Evolutionary conservation across 805 yeast species (phyloP).

Genomic region (Cyberlindnera misumaiensis): DNA sequence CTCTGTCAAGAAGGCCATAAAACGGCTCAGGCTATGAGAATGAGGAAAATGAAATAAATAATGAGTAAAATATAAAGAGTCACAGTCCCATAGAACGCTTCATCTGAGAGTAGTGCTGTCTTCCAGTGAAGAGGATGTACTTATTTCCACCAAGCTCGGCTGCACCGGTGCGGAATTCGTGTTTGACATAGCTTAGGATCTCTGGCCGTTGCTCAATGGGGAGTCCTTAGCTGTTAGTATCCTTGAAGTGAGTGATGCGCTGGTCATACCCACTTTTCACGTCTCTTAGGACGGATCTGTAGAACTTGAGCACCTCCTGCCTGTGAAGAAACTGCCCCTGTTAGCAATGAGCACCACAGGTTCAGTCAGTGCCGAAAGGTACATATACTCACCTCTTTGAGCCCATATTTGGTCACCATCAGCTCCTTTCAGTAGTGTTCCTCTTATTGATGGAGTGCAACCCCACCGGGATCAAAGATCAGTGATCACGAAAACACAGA

Average conservation of each 20-base stretch:
- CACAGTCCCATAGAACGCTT: conserved; percentile 7
- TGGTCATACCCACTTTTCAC: conserved; percentile 8
- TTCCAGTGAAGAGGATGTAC: conserved; percentile 8
- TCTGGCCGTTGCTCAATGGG: conserved; percentile 5
- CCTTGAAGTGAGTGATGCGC: no score
- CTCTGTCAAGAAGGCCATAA: conserved; percentile 4
- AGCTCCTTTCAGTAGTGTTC: no score
- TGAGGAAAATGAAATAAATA: not conserved
- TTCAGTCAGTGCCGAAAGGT: no score
- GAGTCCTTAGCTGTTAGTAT: conserved; percentile 3
- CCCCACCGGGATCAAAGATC: no score
- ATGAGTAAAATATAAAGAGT: not conserved
- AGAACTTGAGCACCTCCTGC: conserved; percentile 11
- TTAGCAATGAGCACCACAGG: no score
- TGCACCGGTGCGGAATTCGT: conserved; percentile 6
- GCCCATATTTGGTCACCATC: conserved; percentile 1
- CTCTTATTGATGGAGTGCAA: no score
- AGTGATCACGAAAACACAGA: no score
- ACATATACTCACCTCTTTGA: conserved; percentile 3
- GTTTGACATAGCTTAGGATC: conserved; percentile 1
- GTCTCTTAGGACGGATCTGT: conserved; percentile 8
- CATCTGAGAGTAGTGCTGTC: conserved; percentile 6
- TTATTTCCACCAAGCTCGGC: conserved; percentile 6
- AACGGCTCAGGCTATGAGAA: conserved; percentile 4
- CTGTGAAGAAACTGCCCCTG: conserved; percentile 12